Conservation (phyloP, 768 basidiomycete species). For the Porphyrellus cyaneotinctus region DNA sequence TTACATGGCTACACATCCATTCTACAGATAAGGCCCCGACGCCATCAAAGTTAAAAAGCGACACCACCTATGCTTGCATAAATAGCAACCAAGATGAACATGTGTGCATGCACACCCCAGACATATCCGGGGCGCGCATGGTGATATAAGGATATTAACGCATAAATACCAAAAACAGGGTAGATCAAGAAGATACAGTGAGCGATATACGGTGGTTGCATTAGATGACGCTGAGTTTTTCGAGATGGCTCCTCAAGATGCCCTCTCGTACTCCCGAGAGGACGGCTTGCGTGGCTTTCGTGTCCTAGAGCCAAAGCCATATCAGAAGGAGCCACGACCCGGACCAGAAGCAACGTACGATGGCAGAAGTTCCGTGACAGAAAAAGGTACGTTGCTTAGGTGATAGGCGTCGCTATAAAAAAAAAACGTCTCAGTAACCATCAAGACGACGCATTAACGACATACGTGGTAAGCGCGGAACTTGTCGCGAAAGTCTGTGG, state of each 20-base stretch:
- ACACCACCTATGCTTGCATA: too few relatives aligned
- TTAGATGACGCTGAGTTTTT: constrained; percentile 29
- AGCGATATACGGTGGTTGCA: too few relatives aligned
- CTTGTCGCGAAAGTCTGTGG: constrained; percentile 64
- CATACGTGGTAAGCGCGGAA: constrained; percentile 60
- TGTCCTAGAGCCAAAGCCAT: constrained; percentile 29
- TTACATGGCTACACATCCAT: too few relatives aligned
- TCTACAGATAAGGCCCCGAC: too few relatives aligned
- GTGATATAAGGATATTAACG: too few relatives aligned
- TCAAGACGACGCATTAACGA: background rate
- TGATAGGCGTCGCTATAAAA: constrained; percentile 49
- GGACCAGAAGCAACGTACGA: constrained; percentile 40
- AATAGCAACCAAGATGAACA: too few relatives aligned
- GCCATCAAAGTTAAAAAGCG: too few relatives aligned
- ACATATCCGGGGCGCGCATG: too few relatives aligned
- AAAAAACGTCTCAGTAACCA: background rate
- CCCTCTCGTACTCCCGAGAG: constrained; percentile 42
- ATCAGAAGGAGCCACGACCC: background rate
- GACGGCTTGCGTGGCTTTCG: constrained; percentile 35
- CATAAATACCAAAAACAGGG: too few relatives aligned
- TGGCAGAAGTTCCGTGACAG: constrained; percentile 67
- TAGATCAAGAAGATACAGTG: too few relatives aligned
- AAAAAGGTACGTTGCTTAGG: constrained; percentile 57
- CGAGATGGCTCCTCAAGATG: constrained; percentile 32
- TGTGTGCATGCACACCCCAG: too few relatives aligned